These are phyloP conservation scores for Peltaster fructicola DNA, from an alignment of 2,329 filamentous ascomycete genomes.

Conservation along the genomic window DNA sequence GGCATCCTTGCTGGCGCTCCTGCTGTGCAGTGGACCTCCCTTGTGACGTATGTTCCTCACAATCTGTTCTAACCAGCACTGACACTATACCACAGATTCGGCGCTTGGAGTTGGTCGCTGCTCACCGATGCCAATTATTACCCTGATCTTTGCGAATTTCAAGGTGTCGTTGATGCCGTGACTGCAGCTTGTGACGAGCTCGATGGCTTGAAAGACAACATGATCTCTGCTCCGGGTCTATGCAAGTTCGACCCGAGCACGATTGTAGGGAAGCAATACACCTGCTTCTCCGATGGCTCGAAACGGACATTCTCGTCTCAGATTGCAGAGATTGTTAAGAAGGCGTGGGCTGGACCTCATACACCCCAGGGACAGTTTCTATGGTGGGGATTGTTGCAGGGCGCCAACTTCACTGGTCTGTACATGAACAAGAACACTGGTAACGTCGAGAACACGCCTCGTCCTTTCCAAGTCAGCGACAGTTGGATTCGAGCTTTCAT, in stretches of 20 bases:
- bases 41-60: slow-evolving; percentile 12
- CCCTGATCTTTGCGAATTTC: slow-evolving; percentile 19
- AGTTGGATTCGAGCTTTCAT: slow-evolving; percentile 22
- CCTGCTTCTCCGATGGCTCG: slow-evolving; percentile 10
- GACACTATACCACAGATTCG: too few species aligned
- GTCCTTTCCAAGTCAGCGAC: slow-evolving; percentile 15
- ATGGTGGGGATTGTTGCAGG: slow-evolving; percentile 17
- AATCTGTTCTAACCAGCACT: too few species aligned
- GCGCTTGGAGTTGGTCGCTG: slow-evolving; percentile 16
- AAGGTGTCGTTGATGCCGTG: slow-evolving; percentile 19
- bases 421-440: slow-evolving; percentile 8
- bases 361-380: slow-evolving; percentile 9
- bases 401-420: slow-evolving; percentile 8
- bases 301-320: slow-evolving; percentile 12
- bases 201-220: slow-evolving; percentile 21
- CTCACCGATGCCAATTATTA: slow-evolving; percentile 15
- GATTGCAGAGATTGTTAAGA: slow-evolving; percentile 16
- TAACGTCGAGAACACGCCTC: slow-evolving; percentile 6
- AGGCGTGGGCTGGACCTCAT: slow-evolving; percentile 17
- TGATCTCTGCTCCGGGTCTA: slow-evolving; percentile 13
- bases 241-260: slow-evolving; percentile 17
- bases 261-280: slow-evolving; percentile 13
- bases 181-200: slow-evolving; percentile 20
- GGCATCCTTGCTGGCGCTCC: slow-evolving; percentile 24
- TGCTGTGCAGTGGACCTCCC: slow-evolving; percentile 22